A percentile compares a stretch with the other conserved stretches of the same genome.
Conservation (phyloP, 2,329 filamentous ascomycete species). For the Trichoderma aggressivum region DNA sequence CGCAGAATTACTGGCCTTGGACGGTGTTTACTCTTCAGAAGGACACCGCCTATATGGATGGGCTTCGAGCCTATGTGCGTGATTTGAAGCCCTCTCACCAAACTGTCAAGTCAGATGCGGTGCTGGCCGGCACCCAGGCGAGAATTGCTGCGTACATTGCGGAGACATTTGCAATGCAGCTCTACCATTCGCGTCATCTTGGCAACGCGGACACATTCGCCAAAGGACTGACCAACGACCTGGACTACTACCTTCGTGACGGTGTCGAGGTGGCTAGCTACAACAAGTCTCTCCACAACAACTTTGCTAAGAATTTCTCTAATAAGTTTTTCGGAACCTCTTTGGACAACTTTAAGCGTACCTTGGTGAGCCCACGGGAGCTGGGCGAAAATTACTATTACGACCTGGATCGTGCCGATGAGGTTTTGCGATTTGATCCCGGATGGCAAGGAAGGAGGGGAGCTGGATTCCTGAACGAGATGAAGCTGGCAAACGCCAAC, state of each 20-base stretch:
- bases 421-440: constrained; percentile 72
- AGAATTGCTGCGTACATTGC: constrained; percentile 77
- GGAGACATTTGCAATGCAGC: constrained; percentile 85
- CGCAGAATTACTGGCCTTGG: constrained; percentile 96
- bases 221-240: constrained; percentile 66
- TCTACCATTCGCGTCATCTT: constrained; percentile 79
- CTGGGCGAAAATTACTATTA: constrained; percentile 83
- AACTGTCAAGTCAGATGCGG: constrained; percentile 53
- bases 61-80: constrained; percentile 67
- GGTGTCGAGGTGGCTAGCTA: constrained; percentile 78
- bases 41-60: constrained; percentile 69
- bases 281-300: constrained; percentile 81
- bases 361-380: constrained; percentile 58
- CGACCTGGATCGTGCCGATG: constrained; percentile 69
- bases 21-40: constrained; percentile 76
- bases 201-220: constrained; percentile 64
- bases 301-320: constrained; percentile 81
- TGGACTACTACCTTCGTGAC: constrained; percentile 76
- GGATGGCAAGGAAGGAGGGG: constrained; percentile 69
- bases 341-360: constrained; percentile 78
- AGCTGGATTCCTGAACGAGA: constrained; percentile 76
- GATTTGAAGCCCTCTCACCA: constrained; percentile 51
- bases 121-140: constrained; percentile 59
- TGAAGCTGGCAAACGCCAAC: constrained; percentile 85
- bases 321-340: constrained; percentile 70